phyloP scores from a whole-genome alignment of 192 early-diverging fungal species.

The Podila epicladia region DNA sequence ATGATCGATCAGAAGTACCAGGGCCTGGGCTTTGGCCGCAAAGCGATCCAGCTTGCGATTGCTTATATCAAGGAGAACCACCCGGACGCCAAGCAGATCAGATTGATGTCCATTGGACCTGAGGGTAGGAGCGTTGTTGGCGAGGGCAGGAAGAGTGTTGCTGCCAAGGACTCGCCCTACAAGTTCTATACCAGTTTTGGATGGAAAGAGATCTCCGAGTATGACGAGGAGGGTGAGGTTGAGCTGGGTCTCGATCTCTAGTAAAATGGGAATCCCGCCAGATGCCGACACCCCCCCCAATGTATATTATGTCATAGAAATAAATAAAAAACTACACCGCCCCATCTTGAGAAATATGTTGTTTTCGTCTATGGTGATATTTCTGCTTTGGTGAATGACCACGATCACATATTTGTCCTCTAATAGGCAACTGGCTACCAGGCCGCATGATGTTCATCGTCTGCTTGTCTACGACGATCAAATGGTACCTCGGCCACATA shows the following conservation, averaged over 20 bases:
- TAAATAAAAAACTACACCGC: too few relatives aligned
- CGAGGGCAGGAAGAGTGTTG: constrained; percentile 7
- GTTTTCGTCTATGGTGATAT: too few relatives aligned
- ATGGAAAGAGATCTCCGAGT: constrained; percentile 9
- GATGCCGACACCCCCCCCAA: too few relatives aligned
- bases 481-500: too few relatives aligned
- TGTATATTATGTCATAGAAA: too few relatives aligned
- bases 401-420: too few relatives aligned
- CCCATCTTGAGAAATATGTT: too few relatives aligned
- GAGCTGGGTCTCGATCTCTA: constrained; percentile 3
- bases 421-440: too few relatives aligned
- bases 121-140: constrained; percentile 3
- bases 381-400: too few relatives aligned
- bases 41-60: constrained; percentile 11
- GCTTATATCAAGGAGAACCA: neutral
- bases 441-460: too few relatives aligned
- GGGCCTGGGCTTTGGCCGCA: neutral
- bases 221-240: constrained; percentile 13
- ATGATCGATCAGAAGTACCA: constrained; percentile 24
- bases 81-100: constrained; percentile 12
- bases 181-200: constrained; percentile 18
- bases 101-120: constrained; percentile 6
- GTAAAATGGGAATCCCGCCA: too few relatives aligned
- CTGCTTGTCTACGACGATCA: too few relatives aligned
- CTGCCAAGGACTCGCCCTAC: constrained; percentile 13